Conservation (phyloP, 1,139 yeast species). For the Geotrichum klebahnii region DNA sequence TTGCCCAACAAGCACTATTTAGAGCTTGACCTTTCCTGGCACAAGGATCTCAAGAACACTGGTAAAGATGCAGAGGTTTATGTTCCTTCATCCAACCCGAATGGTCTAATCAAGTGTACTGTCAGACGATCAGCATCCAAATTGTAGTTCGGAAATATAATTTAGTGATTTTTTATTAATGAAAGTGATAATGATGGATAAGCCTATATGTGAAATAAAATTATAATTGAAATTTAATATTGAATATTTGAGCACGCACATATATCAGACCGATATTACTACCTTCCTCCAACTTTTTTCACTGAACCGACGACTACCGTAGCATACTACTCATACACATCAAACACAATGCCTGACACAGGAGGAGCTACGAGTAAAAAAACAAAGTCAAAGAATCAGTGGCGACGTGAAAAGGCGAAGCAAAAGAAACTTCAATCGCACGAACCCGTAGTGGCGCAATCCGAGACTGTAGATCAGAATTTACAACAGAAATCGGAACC, state of each 20-base stretch:
- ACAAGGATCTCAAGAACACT: slow-evolving; percentile 64
- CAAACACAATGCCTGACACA: slow-evolving; percentile 10
- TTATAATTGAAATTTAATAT: too few species aligned
- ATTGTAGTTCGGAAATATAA: too few species aligned
- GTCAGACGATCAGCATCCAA: slow-evolving; percentile 53
- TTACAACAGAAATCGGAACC: slow-evolving; percentile 7
- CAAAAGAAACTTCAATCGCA: slow-evolving; percentile 40
- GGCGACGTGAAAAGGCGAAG: slow-evolving; percentile 59
- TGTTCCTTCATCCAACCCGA: slow-evolving; percentile 89
- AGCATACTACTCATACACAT: background rate
- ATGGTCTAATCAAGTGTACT: slow-evolving; percentile 81
- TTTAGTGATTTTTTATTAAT: too few species aligned
- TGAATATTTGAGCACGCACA: background rate
- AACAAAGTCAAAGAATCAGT: slow-evolving; percentile 43
- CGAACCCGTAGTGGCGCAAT: slow-evolving; percentile 7
- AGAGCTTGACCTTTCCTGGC: slow-evolving; percentile 73
- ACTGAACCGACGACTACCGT: too few species aligned
- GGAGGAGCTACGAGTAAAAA: slow-evolving; percentile 8
- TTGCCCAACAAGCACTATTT: slow-evolving; percentile 91
- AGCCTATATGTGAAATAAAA: too few species aligned
- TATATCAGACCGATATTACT: background rate
- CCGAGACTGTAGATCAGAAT: slow-evolving; percentile 12
- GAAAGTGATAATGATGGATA: too few species aligned
- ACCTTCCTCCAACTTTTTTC: background rate
- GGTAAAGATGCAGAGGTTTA: slow-evolving; percentile 67